Conservation (phyloP, 345 rosid species). For the Populus deltoides region DNA sequence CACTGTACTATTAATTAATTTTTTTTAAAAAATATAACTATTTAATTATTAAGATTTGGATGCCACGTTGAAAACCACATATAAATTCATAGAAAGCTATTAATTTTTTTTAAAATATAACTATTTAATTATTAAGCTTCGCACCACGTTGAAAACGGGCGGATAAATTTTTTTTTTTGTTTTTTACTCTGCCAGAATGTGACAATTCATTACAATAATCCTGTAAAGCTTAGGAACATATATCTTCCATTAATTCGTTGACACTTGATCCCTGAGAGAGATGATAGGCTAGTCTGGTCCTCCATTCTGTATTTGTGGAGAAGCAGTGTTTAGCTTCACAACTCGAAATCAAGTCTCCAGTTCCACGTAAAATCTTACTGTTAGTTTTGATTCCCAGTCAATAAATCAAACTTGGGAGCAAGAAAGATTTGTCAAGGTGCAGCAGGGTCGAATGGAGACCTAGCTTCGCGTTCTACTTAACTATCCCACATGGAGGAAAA, state of each 20-base stretch:
- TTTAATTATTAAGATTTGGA: accelerated
- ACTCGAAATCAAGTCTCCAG: neutral
- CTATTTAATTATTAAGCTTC: no score
- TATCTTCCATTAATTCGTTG: no score
- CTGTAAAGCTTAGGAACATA: neutral
- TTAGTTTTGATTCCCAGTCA: neutral
- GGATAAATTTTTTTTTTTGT: no score
- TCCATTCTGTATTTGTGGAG: neutral
- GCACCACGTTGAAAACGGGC: no score
- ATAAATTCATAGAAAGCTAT: no score
- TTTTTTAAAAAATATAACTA: no score
- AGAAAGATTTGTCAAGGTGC: neutral
- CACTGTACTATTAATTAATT: no score
- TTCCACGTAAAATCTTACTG: neutral
- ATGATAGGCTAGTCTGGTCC: neutral
- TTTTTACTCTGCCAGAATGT: no score
- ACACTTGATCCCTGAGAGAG: neutral
- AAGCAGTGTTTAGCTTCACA: neutral
- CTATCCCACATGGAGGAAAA: conserved; percentile 4
- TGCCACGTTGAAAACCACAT: accelerated
- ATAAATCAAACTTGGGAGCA: neutral
- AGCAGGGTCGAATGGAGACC: neutral
- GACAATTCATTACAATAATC: no score
- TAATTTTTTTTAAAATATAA: no score
- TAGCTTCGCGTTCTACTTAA: neutral